Conservation (phyloP, 2,329 filamentous ascomycete genomes). For the Passalora sequoiae region DNA sequence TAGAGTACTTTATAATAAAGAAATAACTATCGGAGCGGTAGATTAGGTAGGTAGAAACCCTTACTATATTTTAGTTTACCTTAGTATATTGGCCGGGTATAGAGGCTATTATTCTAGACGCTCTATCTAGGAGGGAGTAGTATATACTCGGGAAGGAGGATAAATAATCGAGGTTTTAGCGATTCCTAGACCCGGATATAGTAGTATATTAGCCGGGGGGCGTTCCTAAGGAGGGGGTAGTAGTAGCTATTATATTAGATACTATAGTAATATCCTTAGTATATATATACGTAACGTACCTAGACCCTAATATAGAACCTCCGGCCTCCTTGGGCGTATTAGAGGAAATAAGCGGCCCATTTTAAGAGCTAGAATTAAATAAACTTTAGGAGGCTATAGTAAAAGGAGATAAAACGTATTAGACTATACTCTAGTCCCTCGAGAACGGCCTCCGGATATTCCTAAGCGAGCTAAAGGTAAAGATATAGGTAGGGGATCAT, state of each 20-base stretch:
- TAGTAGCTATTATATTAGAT: not conserved
- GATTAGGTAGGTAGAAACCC: slow-evolving; percentile 10
- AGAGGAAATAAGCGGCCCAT: not conserved
- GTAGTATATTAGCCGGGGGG: too few species aligned
- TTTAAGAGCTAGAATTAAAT: too few species aligned
- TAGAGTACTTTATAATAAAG: slow-evolving; percentile 25
- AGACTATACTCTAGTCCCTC: not conserved
- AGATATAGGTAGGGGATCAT: not conserved
- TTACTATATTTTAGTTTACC: slow-evolving; percentile 11
- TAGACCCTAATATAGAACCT: too few species aligned
- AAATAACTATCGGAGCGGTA: slow-evolving; percentile 15
- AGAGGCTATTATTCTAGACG: not conserved
- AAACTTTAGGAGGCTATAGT: not conserved
- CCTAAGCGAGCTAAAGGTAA: too few species aligned
- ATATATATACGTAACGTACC: not conserved
- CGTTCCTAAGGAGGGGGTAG: too few species aligned
- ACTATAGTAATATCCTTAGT: not conserved
- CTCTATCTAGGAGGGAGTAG: slow-evolving; percentile 7
- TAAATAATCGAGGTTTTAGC: not conserved
- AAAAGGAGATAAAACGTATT: too few species aligned
- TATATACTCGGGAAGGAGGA: slow-evolving; percentile 9
- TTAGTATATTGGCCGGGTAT: slow-evolving; percentile 10
- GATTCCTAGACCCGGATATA: not conserved
- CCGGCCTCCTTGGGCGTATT: too few species aligned
- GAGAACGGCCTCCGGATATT: not conserved